phyloP scores from a whole-genome alignment of 1,284 basidiomycete species.

The Coriolopsis trogii region DNA sequence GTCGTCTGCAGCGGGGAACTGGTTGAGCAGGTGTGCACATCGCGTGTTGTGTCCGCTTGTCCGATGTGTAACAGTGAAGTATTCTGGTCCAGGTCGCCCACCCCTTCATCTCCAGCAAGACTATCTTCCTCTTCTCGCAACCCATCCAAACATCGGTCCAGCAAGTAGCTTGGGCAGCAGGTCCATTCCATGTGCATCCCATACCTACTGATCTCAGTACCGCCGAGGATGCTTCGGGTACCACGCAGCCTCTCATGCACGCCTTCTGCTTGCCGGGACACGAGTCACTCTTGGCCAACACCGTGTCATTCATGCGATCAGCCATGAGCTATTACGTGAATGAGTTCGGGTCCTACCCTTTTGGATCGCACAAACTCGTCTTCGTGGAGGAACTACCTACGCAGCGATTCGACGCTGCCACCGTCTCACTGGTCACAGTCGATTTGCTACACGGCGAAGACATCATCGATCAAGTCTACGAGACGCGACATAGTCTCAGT shows the following conservation, averaged over 20 bases:
- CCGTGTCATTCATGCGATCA: conserved; percentile 80
- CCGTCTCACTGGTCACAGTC: conserved; percentile 79
- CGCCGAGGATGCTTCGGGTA: conserved; percentile 59
- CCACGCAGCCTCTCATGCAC: conserved; percentile 85
- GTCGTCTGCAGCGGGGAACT: conserved; percentile 95
- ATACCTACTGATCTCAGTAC: conserved; percentile 67
- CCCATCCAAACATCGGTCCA: conserved; percentile 90
- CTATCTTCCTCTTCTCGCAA: conserved; percentile 94
- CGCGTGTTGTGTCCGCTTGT: neutral
- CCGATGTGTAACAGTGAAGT: neutral
- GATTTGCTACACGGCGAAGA: conserved; percentile 89
- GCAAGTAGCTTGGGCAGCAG: conserved; percentile 94
- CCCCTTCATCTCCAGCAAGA: conserved; percentile 92
- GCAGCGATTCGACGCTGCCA: conserved; percentile 83
- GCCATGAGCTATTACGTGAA: conserved; percentile 93
- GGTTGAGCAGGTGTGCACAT: conserved; percentile 77
- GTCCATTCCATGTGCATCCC: conserved; percentile 86
- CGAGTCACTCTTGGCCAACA: conserved; percentile 67
- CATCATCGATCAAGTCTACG: conserved; percentile 93
- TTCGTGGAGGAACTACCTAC: conserved; percentile 89
- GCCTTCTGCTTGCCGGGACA: conserved; percentile 94
- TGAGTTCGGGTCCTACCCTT: conserved; percentile 97
- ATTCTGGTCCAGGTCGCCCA: conserved; percentile 72
- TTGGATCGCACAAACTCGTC: conserved; percentile 93
- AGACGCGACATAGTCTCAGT: conserved; percentile 85